Conservation (phyloP, 208 protist genomes). For the Leishmania major region DNA sequence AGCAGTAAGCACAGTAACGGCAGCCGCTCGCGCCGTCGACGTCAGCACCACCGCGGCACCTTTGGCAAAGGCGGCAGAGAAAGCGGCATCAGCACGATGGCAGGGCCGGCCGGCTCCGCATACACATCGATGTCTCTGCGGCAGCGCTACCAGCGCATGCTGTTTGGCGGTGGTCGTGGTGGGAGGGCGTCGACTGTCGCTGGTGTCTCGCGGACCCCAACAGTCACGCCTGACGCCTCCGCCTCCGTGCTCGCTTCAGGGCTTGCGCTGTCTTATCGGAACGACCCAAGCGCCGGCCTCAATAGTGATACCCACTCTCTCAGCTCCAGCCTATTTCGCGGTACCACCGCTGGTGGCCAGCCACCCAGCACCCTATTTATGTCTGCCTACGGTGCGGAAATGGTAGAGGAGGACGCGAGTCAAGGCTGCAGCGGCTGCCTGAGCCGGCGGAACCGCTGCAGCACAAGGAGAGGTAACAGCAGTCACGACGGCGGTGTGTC, state of each 20-base stretch:
- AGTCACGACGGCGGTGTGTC: background rate
- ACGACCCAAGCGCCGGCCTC: background rate
- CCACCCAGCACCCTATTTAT: conserved; percentile 30
- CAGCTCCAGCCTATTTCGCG: background rate
- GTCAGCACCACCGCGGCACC: conserved; percentile 15
- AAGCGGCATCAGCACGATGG: conserved; percentile 10
- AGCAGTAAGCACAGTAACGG: conserved; percentile 44
- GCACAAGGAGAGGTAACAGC: conserved; percentile 2
- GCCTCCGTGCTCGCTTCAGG: background rate
- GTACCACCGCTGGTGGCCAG: background rate
- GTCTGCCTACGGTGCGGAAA: conserved; percentile 34
- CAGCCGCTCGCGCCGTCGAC: conserved; percentile 7
- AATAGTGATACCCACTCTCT: background rate
- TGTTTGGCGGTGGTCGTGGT: conserved; percentile 24
- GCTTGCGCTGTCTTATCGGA: background rate
- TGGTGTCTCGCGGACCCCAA: background rate
- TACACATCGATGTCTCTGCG: conserved; percentile 27
- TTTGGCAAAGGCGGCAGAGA: conserved; percentile 9
- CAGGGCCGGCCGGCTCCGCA: conserved; percentile 11
- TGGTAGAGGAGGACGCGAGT: conserved; percentile 33
- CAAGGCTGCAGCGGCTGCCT: conserved; percentile 1
- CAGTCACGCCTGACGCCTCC: background rate
- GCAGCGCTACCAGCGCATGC: conserved; percentile 34
- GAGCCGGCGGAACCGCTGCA: background rate
- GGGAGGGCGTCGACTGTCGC: background rate